phyloP scores from a whole-genome alignment of 495 filamentous ascomycete species.

The Cryomyces minteri region DNA sequence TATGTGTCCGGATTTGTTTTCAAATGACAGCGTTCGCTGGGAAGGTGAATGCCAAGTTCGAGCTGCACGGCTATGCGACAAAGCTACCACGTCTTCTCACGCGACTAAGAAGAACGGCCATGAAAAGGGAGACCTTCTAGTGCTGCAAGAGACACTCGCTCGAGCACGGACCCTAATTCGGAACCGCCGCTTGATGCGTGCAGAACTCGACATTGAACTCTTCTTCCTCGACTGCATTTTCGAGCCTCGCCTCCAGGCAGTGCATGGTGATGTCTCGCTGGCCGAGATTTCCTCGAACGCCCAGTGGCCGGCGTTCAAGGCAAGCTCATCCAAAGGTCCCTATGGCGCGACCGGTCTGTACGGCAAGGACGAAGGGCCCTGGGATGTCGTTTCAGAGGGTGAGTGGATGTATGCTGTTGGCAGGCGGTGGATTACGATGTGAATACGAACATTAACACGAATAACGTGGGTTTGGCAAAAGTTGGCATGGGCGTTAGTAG shows the following conservation, averaged over 20 bases:
- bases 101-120: slow-evolving; percentile 2
- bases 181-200: slow-evolving; percentile 7
- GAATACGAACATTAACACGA: too few relatives aligned
- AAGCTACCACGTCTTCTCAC: not conserved
- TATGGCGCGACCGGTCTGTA: slow-evolving; percentile 34
- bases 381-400: slow-evolving; percentile 24
- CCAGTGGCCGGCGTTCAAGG: slow-evolving; percentile 20
- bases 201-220: slow-evolving; percentile 24
- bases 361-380: slow-evolving; percentile 25
- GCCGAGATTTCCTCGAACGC: slow-evolving; percentile 21
- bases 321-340: slow-evolving; percentile 26
- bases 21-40: slow-evolving; percentile 24
- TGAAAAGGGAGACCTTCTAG: not conserved
- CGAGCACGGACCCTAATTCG: slow-evolving; percentile 23
- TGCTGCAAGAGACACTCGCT: slow-evolving; percentile 20
- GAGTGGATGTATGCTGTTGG: slow-evolving; percentile 25
- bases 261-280: slow-evolving; percentile 30
- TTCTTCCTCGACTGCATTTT: slow-evolving; percentile 30
- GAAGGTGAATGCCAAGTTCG: slow-evolving; percentile 30
- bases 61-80: slow-evolving; percentile 23
- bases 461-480: too few relatives aligned
- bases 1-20: slow-evolving; percentile 29
- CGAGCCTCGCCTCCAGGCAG: slow-evolving; percentile 22
- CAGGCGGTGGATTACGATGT: slow-evolving; percentile 11
- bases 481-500: too few relatives aligned